These are phyloP conservation scores for Fraxinus albicans DNA, from an alignment of 305 asterid genomes.

Conservation along the genomic window DNA sequence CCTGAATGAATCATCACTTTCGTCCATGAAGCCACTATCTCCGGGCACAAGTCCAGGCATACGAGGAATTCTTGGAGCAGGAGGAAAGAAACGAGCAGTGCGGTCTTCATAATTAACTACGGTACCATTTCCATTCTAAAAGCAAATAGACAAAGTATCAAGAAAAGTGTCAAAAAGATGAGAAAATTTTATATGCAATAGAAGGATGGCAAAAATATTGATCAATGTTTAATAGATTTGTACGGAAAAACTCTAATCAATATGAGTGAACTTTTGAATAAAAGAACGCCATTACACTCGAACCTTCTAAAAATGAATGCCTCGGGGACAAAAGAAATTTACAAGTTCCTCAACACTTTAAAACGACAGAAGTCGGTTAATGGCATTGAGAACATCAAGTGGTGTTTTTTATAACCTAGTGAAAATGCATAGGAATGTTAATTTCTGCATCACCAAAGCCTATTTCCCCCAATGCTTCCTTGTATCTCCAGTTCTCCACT, in stretches of 20 bases:
- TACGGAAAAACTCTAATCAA: background rate
- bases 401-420: background rate
- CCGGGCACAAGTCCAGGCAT: conserved; percentile 88
- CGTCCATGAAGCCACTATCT: conserved; percentile 83
- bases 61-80: conserved; percentile 85
- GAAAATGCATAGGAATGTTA: background rate
- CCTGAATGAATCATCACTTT: conserved; percentile 66
- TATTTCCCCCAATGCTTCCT: background rate
- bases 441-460: background rate
- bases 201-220: background rate
- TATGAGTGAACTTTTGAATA: background rate
- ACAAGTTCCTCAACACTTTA: background rate
- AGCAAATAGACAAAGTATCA: conserved; percentile 13
- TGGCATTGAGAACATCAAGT: background rate
- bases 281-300: background rate
- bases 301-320: background rate
- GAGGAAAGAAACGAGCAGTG: conserved; percentile 91
- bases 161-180: conserved; percentile 19
- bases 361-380: background rate
- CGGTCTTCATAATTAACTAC: conserved; percentile 71
- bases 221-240: background rate
- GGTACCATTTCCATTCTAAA: conserved; percentile 54
- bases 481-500: background rate
- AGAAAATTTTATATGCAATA: conserved; percentile 3
- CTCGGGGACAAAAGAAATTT: conserved; percentile 5